These are phyloP conservation scores for Eleusine indica DNA, from an alignment of 176 grass and related monocot species.

Conservation along the genomic window DNA sequence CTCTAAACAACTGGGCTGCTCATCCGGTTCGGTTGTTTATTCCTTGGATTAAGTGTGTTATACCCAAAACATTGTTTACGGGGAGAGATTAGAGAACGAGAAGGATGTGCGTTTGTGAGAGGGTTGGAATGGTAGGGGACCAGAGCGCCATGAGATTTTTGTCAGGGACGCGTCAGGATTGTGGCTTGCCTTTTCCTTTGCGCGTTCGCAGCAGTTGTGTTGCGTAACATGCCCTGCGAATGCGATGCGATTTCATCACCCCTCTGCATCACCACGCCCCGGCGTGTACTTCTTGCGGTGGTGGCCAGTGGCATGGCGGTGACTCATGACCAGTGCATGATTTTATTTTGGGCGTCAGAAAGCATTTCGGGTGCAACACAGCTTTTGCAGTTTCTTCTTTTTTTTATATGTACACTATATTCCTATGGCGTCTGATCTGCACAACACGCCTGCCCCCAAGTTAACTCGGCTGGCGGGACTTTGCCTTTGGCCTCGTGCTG, in stretches of 20 bases:
- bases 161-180: slow-evolving; percentile 32
- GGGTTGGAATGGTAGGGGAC: slow-evolving; percentile 20
- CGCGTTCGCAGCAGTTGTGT: slow-evolving; percentile 29
- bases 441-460: slow-evolving; percentile 50
- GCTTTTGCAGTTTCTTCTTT: slow-evolving; percentile 27
- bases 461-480: slow-evolving; percentile 22
- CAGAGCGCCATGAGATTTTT: slow-evolving; percentile 42
- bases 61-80: slow-evolving; percentile 2
- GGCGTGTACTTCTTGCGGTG: slow-evolving; percentile 17
- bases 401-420: not conserved
- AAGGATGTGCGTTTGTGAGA: slow-evolving; percentile 3
- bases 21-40: slow-evolving; percentile 44
- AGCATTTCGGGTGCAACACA: slow-evolving; percentile 30
- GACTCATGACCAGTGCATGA: slow-evolving; percentile 40
- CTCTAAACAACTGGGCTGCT: slow-evolving; percentile 38
- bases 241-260: slow-evolving; percentile 18
- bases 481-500: slow-evolving; percentile 9
- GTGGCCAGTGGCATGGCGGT: slow-evolving; percentile 34
- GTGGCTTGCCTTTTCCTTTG: slow-evolving; percentile 31
- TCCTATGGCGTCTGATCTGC: slow-evolving; percentile 30
- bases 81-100: not conserved
- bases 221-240: slow-evolving; percentile 38
- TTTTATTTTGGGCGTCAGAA: slow-evolving; percentile 40
- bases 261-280: not conserved
- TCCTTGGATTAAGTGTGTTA: slow-evolving; percentile 43